Evolutionary conservation across 169 alveolate genomes (phyloP), one percentile per base, ranked within the genome.

Genomic region (Theileria sp.): DNA sequence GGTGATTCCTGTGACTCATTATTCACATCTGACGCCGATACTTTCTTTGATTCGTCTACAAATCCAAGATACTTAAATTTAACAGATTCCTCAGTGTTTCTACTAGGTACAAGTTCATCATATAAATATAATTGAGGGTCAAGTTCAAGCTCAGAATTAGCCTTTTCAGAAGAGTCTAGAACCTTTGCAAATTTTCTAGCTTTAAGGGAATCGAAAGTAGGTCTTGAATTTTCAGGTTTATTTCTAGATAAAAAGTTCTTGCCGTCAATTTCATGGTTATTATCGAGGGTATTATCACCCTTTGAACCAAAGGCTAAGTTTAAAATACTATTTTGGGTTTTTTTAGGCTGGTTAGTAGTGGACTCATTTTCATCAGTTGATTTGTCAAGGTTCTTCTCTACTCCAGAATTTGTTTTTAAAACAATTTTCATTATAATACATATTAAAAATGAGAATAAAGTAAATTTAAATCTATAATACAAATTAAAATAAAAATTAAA

Each of bases 11-110:
- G 49, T 36, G 23, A 50, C 5, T 32, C 66, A 13, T 64, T 50
- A 26, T 26, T 15, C 28, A n/a, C 26, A 54, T 51, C 38, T 25
- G 13, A 44, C 0, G 0, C 19, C 50, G 80, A 30, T 30, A 36
- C 51, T 9, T 67, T 23, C 34, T 38, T 69, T n/a, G 28, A 64
- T 23, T 76, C 69, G 54, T 61, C 75, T 13, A 36, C 68, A 25
- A 60, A 67, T 26, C 75, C 65, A 30, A 60, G 67, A 10, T 77
- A 49, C 70, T 26, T 58, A 8, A 32, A 17, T 30, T 65, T 65
- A 15, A 8, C 26, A 1, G 75, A n/a, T 60, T 76, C 79, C 26
- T 78, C 80, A 13, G 67, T 68, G 78, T 69, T 68, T 19, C 44
- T 60, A 25, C 61, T 25, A 8, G n/a, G 26, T 21, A 65, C 61